These are phyloP conservation scores for Zopfia rhizophila DNA, from an alignment of 2,329 filamentous ascomycete genomes.

Conservation along the genomic window DNA sequence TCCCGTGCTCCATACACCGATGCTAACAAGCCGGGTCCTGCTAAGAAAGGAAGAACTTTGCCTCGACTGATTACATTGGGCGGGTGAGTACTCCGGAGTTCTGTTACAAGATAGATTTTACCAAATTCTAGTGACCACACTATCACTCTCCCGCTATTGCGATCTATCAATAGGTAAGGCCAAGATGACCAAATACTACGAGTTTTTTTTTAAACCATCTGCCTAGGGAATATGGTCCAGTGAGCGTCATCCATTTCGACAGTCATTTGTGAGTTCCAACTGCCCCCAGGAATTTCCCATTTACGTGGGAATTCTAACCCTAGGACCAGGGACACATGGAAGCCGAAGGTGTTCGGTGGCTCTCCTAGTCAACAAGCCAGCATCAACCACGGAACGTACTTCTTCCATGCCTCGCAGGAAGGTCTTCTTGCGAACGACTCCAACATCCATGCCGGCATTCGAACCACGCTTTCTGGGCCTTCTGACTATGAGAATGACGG, in stretches of 20 bases:
- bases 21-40: slow-evolving; percentile 72
- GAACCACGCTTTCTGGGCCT: slow-evolving; percentile 80
- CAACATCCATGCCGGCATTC: slow-evolving; percentile 88
- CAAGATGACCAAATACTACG: neutral
- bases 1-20: slow-evolving; percentile 76
- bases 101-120: neutral
- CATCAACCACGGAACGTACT: slow-evolving; percentile 91
- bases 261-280: slow-evolving; percentile 65
- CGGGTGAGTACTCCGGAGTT: slow-evolving; percentile 17
- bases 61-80: slow-evolving; percentile 82
- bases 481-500: slow-evolving; percentile 87
- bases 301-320: too few species aligned
- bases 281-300: too few species aligned
- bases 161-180: slow-evolving; percentile 63
- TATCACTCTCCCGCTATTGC: slow-evolving; percentile 66
- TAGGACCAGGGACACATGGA: slow-evolving; percentile 66
- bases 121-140: slow-evolving; percentile 62
- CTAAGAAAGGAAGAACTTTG: slow-evolving; percentile 78
- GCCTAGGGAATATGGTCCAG: slow-evolving; percentile 70
- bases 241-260: slow-evolving; percentile 72
- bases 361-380: slow-evolving; percentile 78
- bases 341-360: slow-evolving; percentile 87
- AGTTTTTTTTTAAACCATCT: too few species aligned
- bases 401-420: slow-evolving; percentile 83
- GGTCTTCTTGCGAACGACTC: slow-evolving; percentile 82